Conservation (phyloP, 2,329 filamentous ascomycete genomes). For the Sphaceloma murrayae region DNA sequence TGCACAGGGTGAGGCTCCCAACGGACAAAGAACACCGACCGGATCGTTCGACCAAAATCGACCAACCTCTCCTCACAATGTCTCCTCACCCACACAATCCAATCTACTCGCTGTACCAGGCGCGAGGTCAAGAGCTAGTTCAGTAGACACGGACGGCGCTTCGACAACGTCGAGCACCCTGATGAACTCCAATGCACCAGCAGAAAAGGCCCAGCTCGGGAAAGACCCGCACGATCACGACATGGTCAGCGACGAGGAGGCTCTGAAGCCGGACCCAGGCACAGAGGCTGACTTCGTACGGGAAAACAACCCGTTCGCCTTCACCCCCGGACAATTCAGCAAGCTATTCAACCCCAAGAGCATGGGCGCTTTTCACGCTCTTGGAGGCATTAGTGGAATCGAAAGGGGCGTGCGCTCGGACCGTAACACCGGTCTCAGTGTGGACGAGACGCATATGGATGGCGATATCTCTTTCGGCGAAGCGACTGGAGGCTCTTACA, state of each 20-base stretch:
- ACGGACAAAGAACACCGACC: conserved; percentile 27
- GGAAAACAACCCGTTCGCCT: conserved; percentile 75
- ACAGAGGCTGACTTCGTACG: conserved; percentile 67
- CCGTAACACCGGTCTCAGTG: conserved; percentile 53
- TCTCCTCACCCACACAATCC: conserved; percentile 53
- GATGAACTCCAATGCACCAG: conserved; percentile 34
- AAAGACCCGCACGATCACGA: conserved; percentile 35
- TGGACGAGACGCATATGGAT: conserved; percentile 57
- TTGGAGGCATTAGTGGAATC: conserved; percentile 63
- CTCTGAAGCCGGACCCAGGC: conserved; percentile 64
- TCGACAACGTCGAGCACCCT: conserved; percentile 50
- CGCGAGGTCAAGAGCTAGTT: conserved; percentile 54
- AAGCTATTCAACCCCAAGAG: conserved; percentile 77
- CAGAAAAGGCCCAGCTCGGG: conserved; percentile 23
- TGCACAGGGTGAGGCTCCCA: conserved; percentile 14
- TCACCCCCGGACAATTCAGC: conserved; percentile 68
- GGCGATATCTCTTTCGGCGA: conserved; percentile 62
- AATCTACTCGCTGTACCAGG: conserved; percentile 56
- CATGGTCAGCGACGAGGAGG: conserved; percentile 56
- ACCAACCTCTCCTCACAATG: conserved; percentile 58
- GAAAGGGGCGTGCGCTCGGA: conserved; percentile 65
- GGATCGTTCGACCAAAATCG: conserved; percentile 54
- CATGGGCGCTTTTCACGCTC: conserved; percentile 60
- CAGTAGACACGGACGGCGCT: conserved; percentile 54
- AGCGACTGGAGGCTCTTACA: conserved; percentile 30